These are phyloP conservation scores for Hygrocybe punicea DNA, from an alignment of 768 basidiomycete genomes.

Conservation along the genomic window DNA sequence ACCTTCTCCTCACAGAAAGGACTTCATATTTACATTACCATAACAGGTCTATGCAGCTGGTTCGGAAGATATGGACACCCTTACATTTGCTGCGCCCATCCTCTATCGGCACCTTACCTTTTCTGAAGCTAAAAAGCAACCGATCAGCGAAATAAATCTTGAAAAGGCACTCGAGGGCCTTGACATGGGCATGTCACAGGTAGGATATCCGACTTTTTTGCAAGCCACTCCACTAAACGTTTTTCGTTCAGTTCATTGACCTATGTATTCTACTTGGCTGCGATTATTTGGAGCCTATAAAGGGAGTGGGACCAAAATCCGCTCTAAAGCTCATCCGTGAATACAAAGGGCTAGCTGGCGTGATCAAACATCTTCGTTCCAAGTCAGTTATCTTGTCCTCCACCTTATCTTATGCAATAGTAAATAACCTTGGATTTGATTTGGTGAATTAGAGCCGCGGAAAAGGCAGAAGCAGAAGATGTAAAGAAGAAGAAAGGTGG, in stretches of 20 bases:
- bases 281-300: constrained; percentile 99
- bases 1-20: no score
- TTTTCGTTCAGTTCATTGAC: constrained; percentile 74
- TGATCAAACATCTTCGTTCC: constrained; percentile 74
- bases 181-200: constrained; percentile 89
- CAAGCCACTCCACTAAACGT: neutral
- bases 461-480: constrained; percentile 43
- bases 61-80: constrained; percentile 99
- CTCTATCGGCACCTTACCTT: constrained; percentile 95
- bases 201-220: constrained; percentile 24
- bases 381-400: constrained; percentile 44
- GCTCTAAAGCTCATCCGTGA: constrained; percentile 91
- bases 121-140: constrained; percentile 95
- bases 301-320: constrained; percentile 92
- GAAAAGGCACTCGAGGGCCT: constrained; percentile 81
- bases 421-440: neutral
- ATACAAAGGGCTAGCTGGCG: constrained; percentile 62
- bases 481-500: constrained; percentile 70
- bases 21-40: neutral
- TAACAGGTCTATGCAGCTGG: constrained; percentile 90
- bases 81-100: constrained; percentile 91
- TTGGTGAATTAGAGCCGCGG: constrained; percentile 40
- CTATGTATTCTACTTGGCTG: constrained; percentile 95
- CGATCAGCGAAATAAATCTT: constrained; percentile 89
- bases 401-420: neutral